phyloP scores from a whole-genome alignment of 495 filamentous ascomycete genomes.

The Recurvomyces mirabilis region DNA sequence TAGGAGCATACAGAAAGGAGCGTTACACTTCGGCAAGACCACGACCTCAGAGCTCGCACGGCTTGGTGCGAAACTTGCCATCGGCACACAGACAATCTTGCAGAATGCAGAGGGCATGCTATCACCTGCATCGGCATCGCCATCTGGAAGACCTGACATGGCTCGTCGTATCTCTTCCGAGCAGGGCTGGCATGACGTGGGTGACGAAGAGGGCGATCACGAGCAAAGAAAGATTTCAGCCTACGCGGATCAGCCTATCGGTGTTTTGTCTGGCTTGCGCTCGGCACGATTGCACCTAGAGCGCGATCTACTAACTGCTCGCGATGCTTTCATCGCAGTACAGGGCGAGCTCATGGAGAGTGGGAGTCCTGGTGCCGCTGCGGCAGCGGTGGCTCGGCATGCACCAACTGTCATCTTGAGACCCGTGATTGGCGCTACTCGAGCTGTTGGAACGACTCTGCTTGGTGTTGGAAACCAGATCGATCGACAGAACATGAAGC shows the following conservation, averaged over 20 bases:
- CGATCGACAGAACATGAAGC: constrained; percentile 70
- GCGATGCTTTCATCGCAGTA: constrained; percentile 89
- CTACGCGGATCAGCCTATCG: constrained; percentile 87
- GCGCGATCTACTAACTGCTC: constrained; percentile 69
- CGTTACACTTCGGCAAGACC: constrained; percentile 76
- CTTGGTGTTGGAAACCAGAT: constrained; percentile 88
- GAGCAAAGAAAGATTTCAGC: constrained; percentile 49
- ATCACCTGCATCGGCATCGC: constrained; percentile 27
- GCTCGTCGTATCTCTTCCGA: constrained; percentile 22
- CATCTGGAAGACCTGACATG: constrained; percentile 16
- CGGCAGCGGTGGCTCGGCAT: constrained; percentile 63
- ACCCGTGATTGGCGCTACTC: constrained; percentile 80
- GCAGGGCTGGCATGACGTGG: constrained; percentile 53
- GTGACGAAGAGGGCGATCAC: constrained; percentile 46
- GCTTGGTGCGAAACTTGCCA: constrained; percentile 85
- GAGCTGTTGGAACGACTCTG: constrained; percentile 79
- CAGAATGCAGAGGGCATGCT: constrained; percentile 77
- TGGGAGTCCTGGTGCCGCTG: constrained; percentile 68
- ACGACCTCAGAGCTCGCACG: constrained; percentile 86
- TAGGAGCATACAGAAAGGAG: constrained; percentile 82
- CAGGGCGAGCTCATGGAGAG: constrained; percentile 85
- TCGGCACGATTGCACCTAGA: constrained; percentile 73
- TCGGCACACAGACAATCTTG: constrained; percentile 83
- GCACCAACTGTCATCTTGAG: constrained; percentile 85
- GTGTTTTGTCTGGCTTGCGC: constrained; percentile 72